phyloP scores from a whole-genome alignment of 2,329 filamentous ascomycete species.

The Fusarium torreyae region DNA sequence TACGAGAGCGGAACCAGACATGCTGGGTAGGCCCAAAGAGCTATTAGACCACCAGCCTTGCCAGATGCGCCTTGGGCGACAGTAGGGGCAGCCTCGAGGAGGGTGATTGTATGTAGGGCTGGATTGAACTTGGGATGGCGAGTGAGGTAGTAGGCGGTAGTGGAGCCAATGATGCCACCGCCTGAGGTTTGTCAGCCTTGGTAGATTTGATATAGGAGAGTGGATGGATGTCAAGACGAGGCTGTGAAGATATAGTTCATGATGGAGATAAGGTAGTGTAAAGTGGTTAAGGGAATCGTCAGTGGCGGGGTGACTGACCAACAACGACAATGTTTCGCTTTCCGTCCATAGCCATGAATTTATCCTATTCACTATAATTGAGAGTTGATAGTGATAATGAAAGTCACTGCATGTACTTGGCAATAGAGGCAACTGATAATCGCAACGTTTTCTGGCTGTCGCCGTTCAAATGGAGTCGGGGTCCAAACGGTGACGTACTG shows the following conservation, averaged over 20 bases:
- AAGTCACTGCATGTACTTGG: slow-evolving; percentile 18
- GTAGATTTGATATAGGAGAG: not conserved
- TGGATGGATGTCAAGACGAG: slow-evolving; percentile 5
- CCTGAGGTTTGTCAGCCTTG: slow-evolving; percentile 64
- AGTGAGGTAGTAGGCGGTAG: slow-evolving; percentile 91
- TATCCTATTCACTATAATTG: not conserved
- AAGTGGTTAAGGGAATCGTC: not conserved
- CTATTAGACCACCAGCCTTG: slow-evolving; percentile 93
- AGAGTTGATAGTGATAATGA: not conserved
- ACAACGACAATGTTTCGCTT: slow-evolving; percentile 67
- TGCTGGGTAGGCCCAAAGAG: slow-evolving; percentile 90
- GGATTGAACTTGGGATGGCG: slow-evolving; percentile 87
- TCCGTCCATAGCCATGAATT: slow-evolving; percentile 50
- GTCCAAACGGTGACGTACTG: slow-evolving; percentile 28
- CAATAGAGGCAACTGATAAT: slow-evolving; percentile 5
- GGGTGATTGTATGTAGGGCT: slow-evolving; percentile 81
- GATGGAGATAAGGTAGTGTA: not conserved
- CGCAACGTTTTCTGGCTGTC: slow-evolving; percentile 11
- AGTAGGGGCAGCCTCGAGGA: slow-evolving; percentile 86
- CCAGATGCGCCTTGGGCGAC: slow-evolving; percentile 95
- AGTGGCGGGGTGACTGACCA: slow-evolving; percentile 54
- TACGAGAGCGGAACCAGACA: slow-evolving; percentile 90
- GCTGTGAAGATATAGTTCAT: slow-evolving; percentile 11
- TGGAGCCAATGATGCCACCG: slow-evolving; percentile 93
- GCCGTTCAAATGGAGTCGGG: slow-evolving; percentile 9